Evolutionary conservation across 768 basidiomycete genomes (phyloP), one percentile per base, ranked within the genome.

Genomic region (Cyclocybe cylindracea): DNA sequence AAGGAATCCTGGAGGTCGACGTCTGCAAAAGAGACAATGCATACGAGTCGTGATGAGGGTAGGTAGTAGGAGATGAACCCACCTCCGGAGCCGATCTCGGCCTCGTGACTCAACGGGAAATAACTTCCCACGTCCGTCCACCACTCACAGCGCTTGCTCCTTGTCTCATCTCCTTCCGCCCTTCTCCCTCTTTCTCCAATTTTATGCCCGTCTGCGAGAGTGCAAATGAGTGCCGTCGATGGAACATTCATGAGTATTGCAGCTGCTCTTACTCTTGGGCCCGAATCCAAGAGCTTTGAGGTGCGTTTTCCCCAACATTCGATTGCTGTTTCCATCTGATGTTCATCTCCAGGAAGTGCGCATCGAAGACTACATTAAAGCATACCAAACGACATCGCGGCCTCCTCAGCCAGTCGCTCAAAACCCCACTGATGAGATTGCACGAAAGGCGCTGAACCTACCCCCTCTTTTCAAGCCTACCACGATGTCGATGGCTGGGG

Each of bases 381-480:
- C 79, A 0, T 85, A 81, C 57, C 62, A 57, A 29, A 55, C 73
- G 0, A 80, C 80, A 0, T 75, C 78, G 11, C 60, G 66, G 37
- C 73, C 78, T 4, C 85, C 85, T 3, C 58, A 46, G 11, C 81
- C 83, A 7, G 74, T 72, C 35, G 79, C 83, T 0, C 71, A 68
- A 46, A 63, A 71, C 3, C 85, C 85, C 0, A 64, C 70, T n/a
- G 72, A 70, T 14, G 69, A 73, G 2, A 58, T 50, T n/a, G 71
- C 72, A 35, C 78, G 84, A 7, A 55, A 65, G 9, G 70, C 77
- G 0, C 61, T 81, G 16, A 72, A 75, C 33, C 71, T 86, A 0
- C 75, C 80, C 0, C 78, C 78, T 0, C 66, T 79, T 13, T 85
- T 85, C 62, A 68, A 78, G 31, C 82, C 85, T 19, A 58, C 58